Evolutionary conservation across 2,329 filamentous ascomycete species (phyloP).

Genomic region (Alternaria longipes): DNA sequence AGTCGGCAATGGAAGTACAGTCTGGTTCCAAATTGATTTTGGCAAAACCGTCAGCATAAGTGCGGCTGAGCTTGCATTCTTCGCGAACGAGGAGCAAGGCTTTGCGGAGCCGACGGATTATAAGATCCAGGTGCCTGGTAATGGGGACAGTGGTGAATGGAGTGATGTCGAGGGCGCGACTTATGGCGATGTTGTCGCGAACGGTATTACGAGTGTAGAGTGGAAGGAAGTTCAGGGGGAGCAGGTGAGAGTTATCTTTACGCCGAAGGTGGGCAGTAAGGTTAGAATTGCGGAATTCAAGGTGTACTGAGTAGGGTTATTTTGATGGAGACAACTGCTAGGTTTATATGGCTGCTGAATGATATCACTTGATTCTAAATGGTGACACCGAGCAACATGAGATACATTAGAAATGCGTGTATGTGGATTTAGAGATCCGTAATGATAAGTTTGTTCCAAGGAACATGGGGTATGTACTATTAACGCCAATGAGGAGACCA

Average conservation of each 20-base stretch:
- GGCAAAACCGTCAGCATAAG: slow-evolving; percentile 36
- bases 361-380: neutral
- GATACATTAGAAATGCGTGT: neutral
- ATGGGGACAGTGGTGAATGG: slow-evolving; percentile 33
- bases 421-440: neutral
- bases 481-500: neutral
- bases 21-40: slow-evolving; percentile 54
- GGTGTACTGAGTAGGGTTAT: slow-evolving; percentile 31
- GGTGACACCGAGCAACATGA: neutral
- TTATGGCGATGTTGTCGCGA: slow-evolving; percentile 41
- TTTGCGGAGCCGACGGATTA: slow-evolving; percentile 45
- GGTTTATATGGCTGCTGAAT: neutral
- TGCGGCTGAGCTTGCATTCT: slow-evolving; percentile 52
- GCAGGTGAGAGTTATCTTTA: slow-evolving; percentile 46
- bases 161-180: slow-evolving; percentile 34
- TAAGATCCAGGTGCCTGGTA: slow-evolving; percentile 36
- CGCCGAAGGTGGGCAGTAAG: slow-evolving; percentile 41
- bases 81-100: slow-evolving; percentile 37
- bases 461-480: neutral
- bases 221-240: slow-evolving; percentile 40
- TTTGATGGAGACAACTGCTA: neutral
- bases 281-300: slow-evolving; percentile 54
- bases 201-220: slow-evolving; percentile 49
- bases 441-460: neutral
- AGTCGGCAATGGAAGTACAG: slow-evolving; percentile 34